Conservation (phyloP, 148 eudicot genomes). For the Silene uniflora region DNA sequence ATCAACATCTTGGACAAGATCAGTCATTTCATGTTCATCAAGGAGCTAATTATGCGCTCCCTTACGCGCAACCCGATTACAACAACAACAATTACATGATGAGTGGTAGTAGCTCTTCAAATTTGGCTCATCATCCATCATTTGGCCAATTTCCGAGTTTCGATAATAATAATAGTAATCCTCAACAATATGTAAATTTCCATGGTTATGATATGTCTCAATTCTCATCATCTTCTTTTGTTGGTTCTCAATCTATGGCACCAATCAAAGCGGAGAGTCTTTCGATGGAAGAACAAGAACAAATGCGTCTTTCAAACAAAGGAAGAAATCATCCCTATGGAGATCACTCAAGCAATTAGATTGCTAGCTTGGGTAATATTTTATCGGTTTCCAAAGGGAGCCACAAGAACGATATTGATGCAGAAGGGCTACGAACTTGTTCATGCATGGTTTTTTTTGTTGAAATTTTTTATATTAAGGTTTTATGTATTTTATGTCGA, state of each 20-base stretch:
- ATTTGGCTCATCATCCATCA: neutral
- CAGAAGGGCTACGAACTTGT: neutral
- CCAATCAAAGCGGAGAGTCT: constrained; percentile 3
- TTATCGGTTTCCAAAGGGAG: neutral
- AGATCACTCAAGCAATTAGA: neutral
- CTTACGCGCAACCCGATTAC: constrained; percentile 1
- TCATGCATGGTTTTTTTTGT: too few species aligned
- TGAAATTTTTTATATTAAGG: neutral
- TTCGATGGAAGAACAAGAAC: constrained; percentile 8
- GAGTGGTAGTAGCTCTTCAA: neutral
- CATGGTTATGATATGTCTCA: neutral
- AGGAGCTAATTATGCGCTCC: constrained; percentile 5
- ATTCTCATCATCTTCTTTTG: constrained; percentile 8
- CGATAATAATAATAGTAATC: neutral
- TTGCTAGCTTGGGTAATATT: neutral
- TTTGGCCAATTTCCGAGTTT: constrained; percentile 1
- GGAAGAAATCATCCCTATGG: constrained; percentile 7
- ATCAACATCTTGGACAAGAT: neutral
- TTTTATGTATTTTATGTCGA: neutral
- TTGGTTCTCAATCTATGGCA: constrained; percentile 8
- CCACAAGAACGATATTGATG: neutral
- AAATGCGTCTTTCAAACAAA: constrained; percentile 10
- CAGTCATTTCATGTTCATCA: constrained; percentile 8
- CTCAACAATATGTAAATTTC: neutral
- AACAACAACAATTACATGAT: constrained; percentile 2